A percentile compares a stretch with the other conserved stretches of the same genome.
phyloP scores from a whole-genome alignment of 176 grass and related monocot species.

The Carex kokanica region DNA sequence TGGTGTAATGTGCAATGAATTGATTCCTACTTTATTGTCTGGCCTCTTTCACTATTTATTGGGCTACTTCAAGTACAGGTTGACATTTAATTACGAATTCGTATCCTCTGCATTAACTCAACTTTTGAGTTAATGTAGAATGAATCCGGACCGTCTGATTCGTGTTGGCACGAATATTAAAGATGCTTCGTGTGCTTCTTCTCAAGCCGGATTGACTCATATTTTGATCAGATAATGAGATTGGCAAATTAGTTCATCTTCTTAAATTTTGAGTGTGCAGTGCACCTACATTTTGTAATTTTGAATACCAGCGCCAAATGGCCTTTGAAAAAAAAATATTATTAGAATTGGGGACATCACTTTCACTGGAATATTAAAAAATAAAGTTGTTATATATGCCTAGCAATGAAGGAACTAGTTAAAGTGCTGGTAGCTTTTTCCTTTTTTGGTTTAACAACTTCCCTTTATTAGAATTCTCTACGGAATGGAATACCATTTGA shows the following conservation, averaged over 20 bases:
- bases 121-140: too few species aligned
- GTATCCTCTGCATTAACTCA: too few species aligned
- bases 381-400: not conserved
- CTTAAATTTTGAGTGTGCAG: too few species aligned
- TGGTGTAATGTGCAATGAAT: not conserved
- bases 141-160: too few species aligned
- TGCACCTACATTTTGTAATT: not conserved
- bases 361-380: not conserved
- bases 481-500: not conserved
- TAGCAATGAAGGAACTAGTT: conserved; percentile 20
- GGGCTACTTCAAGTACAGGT: not conserved
- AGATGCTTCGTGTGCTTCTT: too few species aligned
- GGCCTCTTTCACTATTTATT: not conserved
- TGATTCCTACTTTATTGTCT: not conserved
- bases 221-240: too few species aligned
- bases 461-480: not conserved
- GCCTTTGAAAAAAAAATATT: not conserved
- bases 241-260: too few species aligned
- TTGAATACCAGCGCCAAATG: not conserved
- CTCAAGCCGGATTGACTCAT: too few species aligned
- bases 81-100: not conserved
- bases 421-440: not conserved
- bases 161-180: too few species aligned
- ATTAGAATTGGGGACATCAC: not conserved
- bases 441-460: conserved; percentile 6